Base-by-base conservation (phyloP, 116 monocot genomes). In the Cymodocea nodosa region DNA sequence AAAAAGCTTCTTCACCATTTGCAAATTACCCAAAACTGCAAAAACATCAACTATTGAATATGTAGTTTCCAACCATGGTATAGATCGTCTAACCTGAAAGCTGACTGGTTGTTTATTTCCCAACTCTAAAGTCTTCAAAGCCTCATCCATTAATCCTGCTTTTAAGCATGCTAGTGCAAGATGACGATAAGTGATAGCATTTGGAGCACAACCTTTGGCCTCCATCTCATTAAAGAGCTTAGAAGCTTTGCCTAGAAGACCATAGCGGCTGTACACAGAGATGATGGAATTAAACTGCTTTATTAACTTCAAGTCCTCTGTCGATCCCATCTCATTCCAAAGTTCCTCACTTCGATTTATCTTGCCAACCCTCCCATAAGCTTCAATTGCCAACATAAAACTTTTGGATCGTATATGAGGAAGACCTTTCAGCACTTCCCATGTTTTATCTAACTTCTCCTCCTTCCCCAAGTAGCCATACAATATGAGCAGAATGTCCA, bases 111-210 rank as follows among this genome's bases (percentile, higher is more conserved):
- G 70, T 39, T 80, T 63, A 34, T 75, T 75, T 50, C 78, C 92
- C 67, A 80, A 54, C 22, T 86, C 77, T 30, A 98, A 71, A 18
- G 92, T 82, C 59, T 68, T 79, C 67, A 89, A 68, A 18, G 86
- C 98, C 77, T 98, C 89, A 22, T 80, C 61, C 36, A 77, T 77
- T 52, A 83, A 22, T 56, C 89, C 84, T 5, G 80, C 82, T 72
- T 86, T 98, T 64, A 98, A 60, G 75, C 85, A 98, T 55, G 85
- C 89, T 50, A 92, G 71, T 25, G 92, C 75, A 24, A 98, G 82
- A 72, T 98, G 87, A 30, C 92, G 85, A 65, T 86, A 98, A 0
- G 98, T 92, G 53, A 98, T 98, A 18, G 92, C 85, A 86, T 98
- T 98, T 50, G 92, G 86, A 66, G 78, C 68, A 76, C 86, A 86